Conservation (phyloP, 2,329 filamentous ascomycete species). For the Aspergillus tamarii region DNA sequence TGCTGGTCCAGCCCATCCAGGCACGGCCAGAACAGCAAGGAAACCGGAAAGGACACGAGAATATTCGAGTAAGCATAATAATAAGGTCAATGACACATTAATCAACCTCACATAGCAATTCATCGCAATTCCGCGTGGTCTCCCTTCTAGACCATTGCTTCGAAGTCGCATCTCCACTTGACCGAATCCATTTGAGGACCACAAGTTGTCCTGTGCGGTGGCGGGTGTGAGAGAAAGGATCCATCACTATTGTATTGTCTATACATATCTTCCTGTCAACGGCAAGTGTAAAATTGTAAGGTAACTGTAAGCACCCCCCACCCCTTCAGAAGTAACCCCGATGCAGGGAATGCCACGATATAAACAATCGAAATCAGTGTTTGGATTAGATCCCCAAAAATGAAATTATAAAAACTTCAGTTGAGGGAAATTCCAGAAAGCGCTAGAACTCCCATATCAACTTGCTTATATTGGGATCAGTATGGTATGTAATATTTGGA, state of each 20-base stretch:
- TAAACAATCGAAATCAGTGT: too few species aligned
- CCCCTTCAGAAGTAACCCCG: not conserved
- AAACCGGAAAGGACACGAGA: not conserved
- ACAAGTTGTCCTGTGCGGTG: conserved; percentile 24
- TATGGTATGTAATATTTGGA: conserved; percentile 14
- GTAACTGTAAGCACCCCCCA: not conserved
- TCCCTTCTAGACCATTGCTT: conserved; percentile 13
- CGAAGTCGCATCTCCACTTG: conserved; percentile 17
- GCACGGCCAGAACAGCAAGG: conserved; percentile 11
- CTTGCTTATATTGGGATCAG: not conserved
- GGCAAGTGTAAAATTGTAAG: not conserved
- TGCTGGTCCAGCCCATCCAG: conserved; percentile 6
- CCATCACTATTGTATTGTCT: not conserved
- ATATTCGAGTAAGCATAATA: conserved; percentile 7
- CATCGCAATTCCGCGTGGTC: conserved; percentile 11
- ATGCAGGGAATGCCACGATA: not conserved
- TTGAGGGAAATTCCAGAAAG: not conserved
- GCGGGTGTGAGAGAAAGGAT: conserved; percentile 14
- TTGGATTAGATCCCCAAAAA: too few species aligned
- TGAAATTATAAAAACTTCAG: not conserved
- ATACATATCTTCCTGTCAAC: not conserved
- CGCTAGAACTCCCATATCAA: not conserved
- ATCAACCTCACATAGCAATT: conserved; percentile 16
- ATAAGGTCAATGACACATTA: conserved; percentile 3
- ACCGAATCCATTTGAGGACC: conserved; percentile 9